Evolutionary conservation across 2,329 filamentous ascomycete genomes (phyloP), one percentile per base, ranked within the genome.

Genomic region (Cryphonectria radicalis): DNA sequence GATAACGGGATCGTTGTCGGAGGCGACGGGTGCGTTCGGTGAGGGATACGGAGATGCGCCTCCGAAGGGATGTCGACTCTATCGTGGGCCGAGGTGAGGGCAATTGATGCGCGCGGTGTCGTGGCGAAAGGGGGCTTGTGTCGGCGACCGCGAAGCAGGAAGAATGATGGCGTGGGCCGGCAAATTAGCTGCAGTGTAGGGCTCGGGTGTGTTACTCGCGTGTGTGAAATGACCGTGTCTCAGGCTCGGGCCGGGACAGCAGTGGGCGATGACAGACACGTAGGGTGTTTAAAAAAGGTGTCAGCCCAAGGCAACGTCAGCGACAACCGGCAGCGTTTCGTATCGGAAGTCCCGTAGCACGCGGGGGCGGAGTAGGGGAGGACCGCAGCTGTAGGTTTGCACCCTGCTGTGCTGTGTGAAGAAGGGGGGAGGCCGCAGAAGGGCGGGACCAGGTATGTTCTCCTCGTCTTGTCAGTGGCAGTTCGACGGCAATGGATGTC

Each of bases 171-270:
- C 19, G 40, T 66, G 63, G 32, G 25, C 55, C 28, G 55, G 63
- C 35, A 50, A 42, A 66, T 66, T n/a, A 53, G n/a, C 42, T 60
- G 32, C 32, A 64, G 55, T 42, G 50, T 40, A 40, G 40, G 42
- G 13, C 46, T 64, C 63, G 55, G 55, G 68, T 63, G 53, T 50
- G 53, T 50, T 32, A 70, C 55, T 43, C 40, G 53, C 42, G 63
- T 28, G 22, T 53, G 22, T 62, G 55, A 60, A 62, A 70, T 66
- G 68, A 70, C 11, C 19, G 63, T 70, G 68, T 70, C 68, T 70
- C 68, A 66, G 68, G 65, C 63, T 66, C 63, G 66, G 57, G 37
- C 42, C 66, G 66, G 57, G 40, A 62, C n/a, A 42, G 22, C 35
- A 37, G 60, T 25, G 60, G 60, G 35, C 60, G 35, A 25, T 42